These are phyloP conservation scores for Leccinum longicurvipes DNA, from an alignment of 768 basidiomycete species.

Conservation along the genomic window DNA sequence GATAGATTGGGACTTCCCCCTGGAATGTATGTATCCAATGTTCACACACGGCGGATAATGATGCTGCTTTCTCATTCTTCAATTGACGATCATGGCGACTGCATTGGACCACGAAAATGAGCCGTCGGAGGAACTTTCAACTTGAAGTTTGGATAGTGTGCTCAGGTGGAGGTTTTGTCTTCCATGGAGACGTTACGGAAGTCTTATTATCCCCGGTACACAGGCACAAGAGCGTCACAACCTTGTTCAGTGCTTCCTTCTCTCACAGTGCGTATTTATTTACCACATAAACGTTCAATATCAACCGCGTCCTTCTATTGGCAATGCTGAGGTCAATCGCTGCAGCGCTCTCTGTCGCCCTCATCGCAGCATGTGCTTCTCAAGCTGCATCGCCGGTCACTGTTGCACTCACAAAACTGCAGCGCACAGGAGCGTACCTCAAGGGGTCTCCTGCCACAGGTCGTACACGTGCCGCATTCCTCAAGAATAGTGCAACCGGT, in stretches of 20 bases:
- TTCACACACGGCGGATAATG: not conserved
- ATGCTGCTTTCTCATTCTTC: not conserved
- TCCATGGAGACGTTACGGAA: not conserved
- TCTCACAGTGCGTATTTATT: not conserved
- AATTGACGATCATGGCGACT: not conserved
- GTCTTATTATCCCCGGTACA: not conserved
- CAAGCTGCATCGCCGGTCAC: constrained; percentile 2
- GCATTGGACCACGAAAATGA: not conserved
- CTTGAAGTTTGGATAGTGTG: too few relatives aligned
- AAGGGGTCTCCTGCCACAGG: constrained; percentile 15
- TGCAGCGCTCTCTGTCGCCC: not conserved
- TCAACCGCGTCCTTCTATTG: not conserved
- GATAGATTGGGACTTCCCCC: too few relatives aligned
- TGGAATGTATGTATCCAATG: not conserved
- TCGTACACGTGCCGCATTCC: constrained; percentile 13
- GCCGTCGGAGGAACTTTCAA: not conserved
- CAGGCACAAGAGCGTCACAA: too few relatives aligned
- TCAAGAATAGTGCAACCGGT: not conserved
- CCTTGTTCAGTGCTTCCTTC: not conserved
- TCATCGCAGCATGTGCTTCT: constrained; percentile 8
- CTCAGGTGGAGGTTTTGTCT: too few relatives aligned
- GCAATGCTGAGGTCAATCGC: constrained; percentile 12
- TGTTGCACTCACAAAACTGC: constrained; percentile 11
- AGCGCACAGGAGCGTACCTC: constrained; percentile 12
- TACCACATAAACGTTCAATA: constrained; percentile 5